These are phyloP conservation scores for Aspergillus taichungensis DNA, from an alignment of 495 filamentous ascomycete genomes.

Conservation along the genomic window DNA sequence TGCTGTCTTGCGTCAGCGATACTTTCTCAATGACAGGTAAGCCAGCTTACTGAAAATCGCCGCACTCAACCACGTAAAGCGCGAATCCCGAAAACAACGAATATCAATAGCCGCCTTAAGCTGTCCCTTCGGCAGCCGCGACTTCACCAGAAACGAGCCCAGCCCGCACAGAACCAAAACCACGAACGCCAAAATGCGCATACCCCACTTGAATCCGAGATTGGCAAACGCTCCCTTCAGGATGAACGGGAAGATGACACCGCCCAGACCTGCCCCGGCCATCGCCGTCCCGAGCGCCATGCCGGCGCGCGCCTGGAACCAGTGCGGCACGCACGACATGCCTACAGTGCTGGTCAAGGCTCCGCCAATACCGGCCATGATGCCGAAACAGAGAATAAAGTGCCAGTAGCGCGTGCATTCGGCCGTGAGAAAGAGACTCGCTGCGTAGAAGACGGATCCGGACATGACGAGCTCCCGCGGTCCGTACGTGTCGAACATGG, in stretches of 20 bases:
- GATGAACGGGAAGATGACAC: slow-evolving; percentile 53
- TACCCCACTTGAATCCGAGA: slow-evolving; percentile 53
- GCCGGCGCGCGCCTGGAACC: slow-evolving; percentile 29
- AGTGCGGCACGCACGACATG: slow-evolving; percentile 30
- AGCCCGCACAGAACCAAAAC: slow-evolving; percentile 40
- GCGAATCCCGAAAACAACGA: slow-evolving; percentile 44
- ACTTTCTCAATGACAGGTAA: slow-evolving; percentile 8
- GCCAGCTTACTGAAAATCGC: slow-evolving; percentile 27
- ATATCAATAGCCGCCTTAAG: slow-evolving; percentile 43
- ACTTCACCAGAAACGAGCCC: slow-evolving; percentile 32
- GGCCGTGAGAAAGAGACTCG: slow-evolving; percentile 46
- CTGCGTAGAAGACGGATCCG: slow-evolving; percentile 42
- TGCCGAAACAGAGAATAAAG: slow-evolving; percentile 53
- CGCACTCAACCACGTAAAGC: slow-evolving; percentile 30
- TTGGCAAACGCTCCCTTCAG: slow-evolving; percentile 41
- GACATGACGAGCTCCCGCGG: slow-evolving; percentile 43
- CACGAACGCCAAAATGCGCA: slow-evolving; percentile 51
- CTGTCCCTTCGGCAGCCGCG: slow-evolving; percentile 24
- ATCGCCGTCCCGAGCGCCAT: slow-evolving; percentile 32
- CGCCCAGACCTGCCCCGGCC: slow-evolving; percentile 39
- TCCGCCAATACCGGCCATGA: slow-evolving; percentile 47
- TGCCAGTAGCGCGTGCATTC: slow-evolving; percentile 53
- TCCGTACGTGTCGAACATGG: slow-evolving; percentile 56
- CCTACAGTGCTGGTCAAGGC: slow-evolving; percentile 49
- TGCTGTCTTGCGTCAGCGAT: no score